Base-by-base conservation (phyloP, 495 filamentous ascomycete species). In the Alectoria sarmentosa region DNA sequence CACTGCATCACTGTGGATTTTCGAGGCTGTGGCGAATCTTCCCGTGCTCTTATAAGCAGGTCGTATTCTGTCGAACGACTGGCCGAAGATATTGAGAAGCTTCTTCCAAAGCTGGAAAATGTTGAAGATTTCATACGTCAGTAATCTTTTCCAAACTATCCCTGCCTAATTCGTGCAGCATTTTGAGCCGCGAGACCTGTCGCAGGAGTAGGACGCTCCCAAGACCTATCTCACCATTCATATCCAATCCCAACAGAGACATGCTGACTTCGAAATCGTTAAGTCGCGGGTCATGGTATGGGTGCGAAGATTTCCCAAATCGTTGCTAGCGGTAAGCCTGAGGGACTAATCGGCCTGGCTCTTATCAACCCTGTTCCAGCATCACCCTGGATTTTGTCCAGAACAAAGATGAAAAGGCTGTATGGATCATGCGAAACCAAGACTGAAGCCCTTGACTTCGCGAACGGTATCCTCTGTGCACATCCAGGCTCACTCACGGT, bases 1-100 rank as follows among this genome's bases (percentile, higher is more conserved):
- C 48, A 52, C 48, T 52, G 48, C 48, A 52, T 52, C n/a, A 52
- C 48, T n/a, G 48, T 52, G 48, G 48, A 52, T 7, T 52, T 52
- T 30, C 48, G 48, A 52, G 48, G 48, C 23, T 52, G 48, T 17
- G 48, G 48, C 48, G 26, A 52, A 52, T 52, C 48, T 30, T 52
- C 48, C 48, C 48, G 26, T 28, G 48, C 23, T 30, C 48, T 8
- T 28, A 14, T 30, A 13, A 30, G 48, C 48, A 52, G 48, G 26
- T 17, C 7, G 8, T 52, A 52, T 30, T 52, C 48, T 30, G 48
- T 52, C 11, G 48, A 52, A 28, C 48, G 14, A 52, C 28, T 28
- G 48, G 48, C 11, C 26, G 48, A 23, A 52, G 48, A 52, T 13
- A 17, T 52, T 30, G 26, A 52, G 26, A 52, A 52, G 23, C 10